These are phyloP conservation scores for Fagus crenata DNA, from an alignment of 306 rosid genomes.

Conservation along the genomic window DNA sequence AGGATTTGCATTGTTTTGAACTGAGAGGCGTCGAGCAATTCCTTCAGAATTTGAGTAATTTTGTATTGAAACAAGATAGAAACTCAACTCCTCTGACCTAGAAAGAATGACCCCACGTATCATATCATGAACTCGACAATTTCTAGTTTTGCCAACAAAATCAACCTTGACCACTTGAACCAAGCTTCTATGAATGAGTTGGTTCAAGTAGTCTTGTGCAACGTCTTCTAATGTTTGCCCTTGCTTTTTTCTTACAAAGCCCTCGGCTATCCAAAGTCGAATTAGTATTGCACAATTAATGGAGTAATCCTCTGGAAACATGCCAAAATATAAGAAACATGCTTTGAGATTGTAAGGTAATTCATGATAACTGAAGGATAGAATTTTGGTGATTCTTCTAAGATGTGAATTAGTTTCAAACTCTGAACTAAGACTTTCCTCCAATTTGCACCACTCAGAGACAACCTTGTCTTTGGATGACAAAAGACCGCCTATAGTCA, in stretches of 20 bases:
- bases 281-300: not conserved
- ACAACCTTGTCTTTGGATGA: not conserved
- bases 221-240: not conserved
- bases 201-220: not conserved
- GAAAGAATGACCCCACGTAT: no score
- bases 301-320: not conserved
- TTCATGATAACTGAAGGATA: not conserved
- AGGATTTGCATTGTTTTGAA: no score
- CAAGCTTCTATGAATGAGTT: no score
- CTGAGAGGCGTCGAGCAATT: no score
- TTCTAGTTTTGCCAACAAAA: no score
- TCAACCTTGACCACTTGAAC: no score
- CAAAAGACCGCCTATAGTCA: not conserved
- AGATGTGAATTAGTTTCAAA: not conserved
- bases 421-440: not conserved
- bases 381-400: not conserved
- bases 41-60: no score
- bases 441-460: not conserved
- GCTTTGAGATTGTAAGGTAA: not conserved
- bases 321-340: not conserved
- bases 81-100: no score
- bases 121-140: no score
- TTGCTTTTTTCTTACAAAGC: not conserved
- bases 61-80: no score
- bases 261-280: not conserved